Evolutionary conservation across 2,329 filamentous ascomycete species (phyloP).

Genomic region (Zasmidium angulare): DNA sequence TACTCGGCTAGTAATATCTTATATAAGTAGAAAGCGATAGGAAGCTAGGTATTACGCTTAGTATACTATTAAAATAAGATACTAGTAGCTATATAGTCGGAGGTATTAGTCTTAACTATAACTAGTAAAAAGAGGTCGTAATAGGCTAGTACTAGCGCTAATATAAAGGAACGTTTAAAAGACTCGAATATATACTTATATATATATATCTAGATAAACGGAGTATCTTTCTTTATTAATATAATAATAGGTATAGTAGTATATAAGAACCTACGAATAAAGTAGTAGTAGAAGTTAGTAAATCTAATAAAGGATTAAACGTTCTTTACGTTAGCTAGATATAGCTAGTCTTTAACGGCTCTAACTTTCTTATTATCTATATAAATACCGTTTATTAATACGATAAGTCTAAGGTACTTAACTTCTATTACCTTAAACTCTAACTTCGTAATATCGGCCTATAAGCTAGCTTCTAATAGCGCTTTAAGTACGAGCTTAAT

Average conservation of each 20-base stretch:
- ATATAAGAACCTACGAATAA: too few relatives aligned
- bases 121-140: background rate
- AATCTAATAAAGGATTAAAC: constrained; percentile 3
- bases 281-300: too few relatives aligned
- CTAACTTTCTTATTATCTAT: constrained; percentile 16
- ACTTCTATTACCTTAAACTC: constrained; percentile 26
- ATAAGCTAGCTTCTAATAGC: too few relatives aligned
- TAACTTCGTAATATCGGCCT: constrained; percentile 5
- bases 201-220: background rate
- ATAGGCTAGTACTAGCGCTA: background rate
- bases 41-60: background rate
- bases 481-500: constrained; percentile 27
- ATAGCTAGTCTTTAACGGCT: constrained; percentile 1
- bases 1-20: constrained; percentile 17
- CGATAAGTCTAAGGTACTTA: constrained; percentile 28
- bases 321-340: constrained; percentile 1
- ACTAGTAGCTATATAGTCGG: too few relatives aligned
- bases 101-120: constrained; percentile 1
- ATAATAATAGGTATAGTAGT: too few relatives aligned
- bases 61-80: background rate
- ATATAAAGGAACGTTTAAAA: background rate
- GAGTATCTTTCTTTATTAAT: background rate
- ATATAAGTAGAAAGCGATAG: constrained; percentile 5
- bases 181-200: background rate
- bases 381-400: constrained; percentile 24